Evolutionary conservation across 2,329 filamentous ascomycete genomes (phyloP), one percentile per base, ranked within the genome.

Genomic region (Cladophialophora psammophila): DNA sequence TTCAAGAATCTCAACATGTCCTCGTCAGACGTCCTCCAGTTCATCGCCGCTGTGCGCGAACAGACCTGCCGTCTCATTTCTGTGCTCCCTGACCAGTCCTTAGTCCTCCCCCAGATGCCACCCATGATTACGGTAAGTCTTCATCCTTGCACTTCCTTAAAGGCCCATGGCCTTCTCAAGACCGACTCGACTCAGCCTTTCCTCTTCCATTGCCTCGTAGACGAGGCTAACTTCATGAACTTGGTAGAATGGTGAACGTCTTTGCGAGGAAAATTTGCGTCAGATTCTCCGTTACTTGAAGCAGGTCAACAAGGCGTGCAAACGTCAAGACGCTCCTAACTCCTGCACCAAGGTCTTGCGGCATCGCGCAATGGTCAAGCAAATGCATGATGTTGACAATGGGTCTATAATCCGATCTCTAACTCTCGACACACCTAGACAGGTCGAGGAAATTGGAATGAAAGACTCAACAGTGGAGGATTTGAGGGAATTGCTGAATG

Each of bases 241-340:
- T 45, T 15, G 6, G 18, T 34, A 60, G 55, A 54, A 54, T 31
- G 62, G 45, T 12, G 62, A 64, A 20, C 5, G 45, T 9, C 36
- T 59, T 9, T 60, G 55, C 10, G 57, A 54, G 32, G 54, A 34
- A 15, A 65, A 65, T 52, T 35, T 65, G 15, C 45, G 63, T 31
- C 4, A 40, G 8, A 6, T 65, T 5, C 45, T 65, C 7, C 45
- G 63, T 18, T 60, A 65, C 36, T 57, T 65, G 36, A 65, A 65
- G 15, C 48, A 60, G 5, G 63, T 65, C 26, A 20, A 53, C 56
- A 65, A 65, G 31, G n/a, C 20, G 18, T 65, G 56, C 56, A 60
- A 65, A 31, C 56, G 63, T 15, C 56, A 65, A 50, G 54, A 34
- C 13, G 26, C 45, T 15, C 15, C n/a, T 35, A 35, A 55, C 50